A percentile compares a stretch with the other conserved stretches of the same genome.
Conservation (phyloP, 2,329 filamentous ascomycete genomes). For the Stylonectria norvegica region DNA sequence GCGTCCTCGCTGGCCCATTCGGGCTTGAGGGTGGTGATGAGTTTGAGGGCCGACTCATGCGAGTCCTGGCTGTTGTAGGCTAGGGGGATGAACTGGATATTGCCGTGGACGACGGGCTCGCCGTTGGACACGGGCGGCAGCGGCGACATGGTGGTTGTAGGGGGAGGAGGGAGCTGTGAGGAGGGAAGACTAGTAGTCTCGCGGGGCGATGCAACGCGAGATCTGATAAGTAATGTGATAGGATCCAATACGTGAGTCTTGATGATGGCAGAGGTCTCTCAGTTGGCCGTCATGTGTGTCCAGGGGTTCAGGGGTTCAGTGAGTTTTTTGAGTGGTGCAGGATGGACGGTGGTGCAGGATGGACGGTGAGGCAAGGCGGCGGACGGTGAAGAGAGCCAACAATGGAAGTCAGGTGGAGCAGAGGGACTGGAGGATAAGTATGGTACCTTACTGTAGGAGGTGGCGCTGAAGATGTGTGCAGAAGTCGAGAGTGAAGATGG, state of each 20-base stretch:
- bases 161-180: too few species aligned
- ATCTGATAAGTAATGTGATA: neutral
- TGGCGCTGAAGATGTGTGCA: conserved; percentile 8
- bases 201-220: too few species aligned
- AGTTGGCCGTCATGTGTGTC: conserved; percentile 14
- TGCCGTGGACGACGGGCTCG: conserved; percentile 39
- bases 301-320: conserved; percentile 13
- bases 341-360: neutral
- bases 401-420: conserved; percentile 11
- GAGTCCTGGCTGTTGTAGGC: conserved; percentile 75
- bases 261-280: conserved; percentile 4
- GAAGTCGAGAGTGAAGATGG: conserved; percentile 2
- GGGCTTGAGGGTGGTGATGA: conserved; percentile 76
- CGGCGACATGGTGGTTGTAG: conserved; percentile 34
- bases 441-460: neutral
- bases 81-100: conserved; percentile 66
- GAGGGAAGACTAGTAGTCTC: too few species aligned
- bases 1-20: conserved; percentile 75
- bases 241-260: too few species aligned
- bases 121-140: conserved; percentile 19
- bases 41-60: conserved; percentile 70
- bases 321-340: neutral
- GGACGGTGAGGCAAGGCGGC: conserved; percentile 1
- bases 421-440: conserved; percentile 17
- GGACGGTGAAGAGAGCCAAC: too few species aligned